Base-by-base conservation (phyloP, 306 rosid species). In the Clitoria ternatea region DNA sequence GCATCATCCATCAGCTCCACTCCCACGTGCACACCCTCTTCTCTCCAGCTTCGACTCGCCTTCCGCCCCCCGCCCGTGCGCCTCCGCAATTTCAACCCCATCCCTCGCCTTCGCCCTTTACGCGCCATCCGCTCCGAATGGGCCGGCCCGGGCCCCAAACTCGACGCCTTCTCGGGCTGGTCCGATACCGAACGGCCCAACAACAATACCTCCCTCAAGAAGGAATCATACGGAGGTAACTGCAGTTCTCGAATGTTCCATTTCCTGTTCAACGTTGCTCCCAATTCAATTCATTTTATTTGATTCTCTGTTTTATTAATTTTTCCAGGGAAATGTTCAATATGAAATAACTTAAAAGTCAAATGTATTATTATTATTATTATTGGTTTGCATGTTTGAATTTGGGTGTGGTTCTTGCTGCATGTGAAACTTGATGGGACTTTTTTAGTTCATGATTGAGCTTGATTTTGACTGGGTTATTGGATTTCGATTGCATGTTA, bases 11-110 rank as follows among this genome's bases (percentile, higher is more conserved):
- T 63, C n/a, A n/a, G n/a, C n/a, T 54, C 61, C 73, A 44, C 79
- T 19, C 78, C 90, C 9, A 79, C 96, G 10, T 89, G 85, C 70
- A 83, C 87, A 1, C 97, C 99, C 57, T 87, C 83, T 81, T 91
- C 99, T 30, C 99, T 84, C n/a, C 99, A 91, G 89, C 96, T 95
- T 10, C 89, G 96, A 48, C 76, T 85, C 30, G 96, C 96, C 67
- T 66, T 89, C 27, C 22, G 73, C 7, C 4, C 47, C 64, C 72
- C 72, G 11, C 88, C 82, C 64, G 61, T 73, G 8, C 83, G 85
- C 18, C 3, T 67, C 26, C 62, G 82, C 66, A 80, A 72, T 57
- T 54, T 78, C 64, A 80, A 74, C 50, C 60, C 39, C 75, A 73
- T 80, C 79, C 79, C 73, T 71, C 87, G 82, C 2, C 4, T 78